Evolutionary conservation across 768 basidiomycete species (phyloP), one percentile per base, ranked within the genome.

Genomic region (Suillus weaverae): DNA sequence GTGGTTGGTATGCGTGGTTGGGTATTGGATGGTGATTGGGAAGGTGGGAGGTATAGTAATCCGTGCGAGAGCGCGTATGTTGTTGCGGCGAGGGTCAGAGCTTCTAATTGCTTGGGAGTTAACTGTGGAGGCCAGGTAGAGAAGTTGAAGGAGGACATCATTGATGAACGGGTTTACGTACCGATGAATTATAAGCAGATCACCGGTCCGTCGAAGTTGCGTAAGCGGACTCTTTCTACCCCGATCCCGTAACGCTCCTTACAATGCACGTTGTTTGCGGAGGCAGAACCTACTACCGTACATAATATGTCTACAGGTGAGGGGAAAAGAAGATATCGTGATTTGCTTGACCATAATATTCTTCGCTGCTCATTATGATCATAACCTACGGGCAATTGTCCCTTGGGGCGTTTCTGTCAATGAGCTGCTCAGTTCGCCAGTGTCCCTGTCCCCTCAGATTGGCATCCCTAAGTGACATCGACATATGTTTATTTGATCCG

Each of bases 61-160:
- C 93, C 92, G 74, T 91, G 89, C 3, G 94, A 85, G 59, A 99
- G 82, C 3, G 96, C 91, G 70, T 91, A 95, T 0, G 91, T 91
- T 0, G 91, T 87, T 1, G 94, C 91, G 38, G 86, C 80, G 20
- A 85, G 75, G 0, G 86, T 83, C 61, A 97, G 80, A 8, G 82
- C 77, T 16, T 83, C 81, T 18, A 88, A 80, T 71, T 94, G 88
- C 9, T 72, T 76, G 8, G 85, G 77, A 1, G 87, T 79, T 30
- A 95, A 74, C 1, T 74, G 66, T 3, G 95, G 95, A 0, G 94
- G 94, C 95, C 95, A 97, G 61, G 78, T 71, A 22, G 84, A 75
- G 66, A 84, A 85, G 59, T 81, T 76, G 70, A 86, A 86, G 64
- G 72, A 48, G 63, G 65, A 30, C 75, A 72, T 73, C 65, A 22